A percentile compares a stretch with the other conserved stretches of the same genome.
Evolutionary conservation across 1,284 basidiomycete genomes (phyloP).

Genomic region (Rhodotorula glutinis): DNA sequence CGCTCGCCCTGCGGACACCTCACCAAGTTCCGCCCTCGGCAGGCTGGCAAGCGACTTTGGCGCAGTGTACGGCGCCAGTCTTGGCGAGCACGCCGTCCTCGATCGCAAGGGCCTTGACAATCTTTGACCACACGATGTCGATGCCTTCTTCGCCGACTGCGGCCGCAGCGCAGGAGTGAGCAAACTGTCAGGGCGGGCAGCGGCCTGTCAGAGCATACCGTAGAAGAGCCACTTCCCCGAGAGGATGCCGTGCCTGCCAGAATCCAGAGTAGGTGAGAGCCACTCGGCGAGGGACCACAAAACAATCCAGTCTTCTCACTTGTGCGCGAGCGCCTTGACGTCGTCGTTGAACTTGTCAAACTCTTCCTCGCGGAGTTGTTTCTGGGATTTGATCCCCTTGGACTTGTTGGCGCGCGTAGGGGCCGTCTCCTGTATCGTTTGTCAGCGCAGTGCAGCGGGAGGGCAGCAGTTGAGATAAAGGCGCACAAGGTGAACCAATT

Average conservation of each 20-base stretch:
- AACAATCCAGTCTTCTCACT: background rate
- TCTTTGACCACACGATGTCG: constrained; percentile 35
- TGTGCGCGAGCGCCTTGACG: constrained; percentile 31
- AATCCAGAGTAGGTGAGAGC: no score
- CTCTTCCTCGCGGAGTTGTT: constrained; percentile 26
- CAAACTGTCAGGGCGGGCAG: background rate
- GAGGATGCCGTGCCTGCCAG: constrained; percentile 5
- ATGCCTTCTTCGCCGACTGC: constrained; percentile 19
- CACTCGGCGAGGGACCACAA: background rate
- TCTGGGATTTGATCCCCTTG: constrained; percentile 25
- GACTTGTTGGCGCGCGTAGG: constrained; percentile 35
- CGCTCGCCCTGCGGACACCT: background rate
- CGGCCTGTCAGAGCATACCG: background rate
- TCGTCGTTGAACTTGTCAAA: constrained; percentile 19
- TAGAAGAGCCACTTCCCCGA: constrained; percentile 41
- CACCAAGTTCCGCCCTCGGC: background rate
- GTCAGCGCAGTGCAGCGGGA: background rate
- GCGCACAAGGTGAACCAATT: no score
- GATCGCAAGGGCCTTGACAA: constrained; percentile 35
- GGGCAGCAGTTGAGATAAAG: no score
- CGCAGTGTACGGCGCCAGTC: constrained; percentile 15
- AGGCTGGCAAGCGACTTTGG: constrained; percentile 23
- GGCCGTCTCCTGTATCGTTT: constrained; percentile 19
- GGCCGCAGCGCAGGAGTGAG: no score
- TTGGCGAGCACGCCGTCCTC: constrained; percentile 35